A percentile compares a stretch with the other conserved stretches of the same genome.
phyloP scores from a whole-genome alignment of 2,329 filamentous ascomycete genomes.

The Pyrenophora seminiperda region DNA sequence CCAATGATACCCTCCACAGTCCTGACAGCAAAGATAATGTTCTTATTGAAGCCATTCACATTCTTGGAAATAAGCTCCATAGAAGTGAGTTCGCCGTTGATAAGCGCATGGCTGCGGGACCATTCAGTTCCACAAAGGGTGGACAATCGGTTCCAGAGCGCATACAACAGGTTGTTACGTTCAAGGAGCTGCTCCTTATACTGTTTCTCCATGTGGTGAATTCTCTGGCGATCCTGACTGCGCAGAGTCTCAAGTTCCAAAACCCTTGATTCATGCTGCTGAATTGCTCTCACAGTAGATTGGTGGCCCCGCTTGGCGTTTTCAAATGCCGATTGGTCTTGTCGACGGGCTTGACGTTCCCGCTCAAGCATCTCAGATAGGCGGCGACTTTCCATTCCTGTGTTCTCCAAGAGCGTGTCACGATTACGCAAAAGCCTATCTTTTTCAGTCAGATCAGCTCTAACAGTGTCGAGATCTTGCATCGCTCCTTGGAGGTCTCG shows the following conservation, averaged over 20 bases:
- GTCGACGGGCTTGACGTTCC: conserved; percentile 81
- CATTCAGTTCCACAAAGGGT: conserved; percentile 88
- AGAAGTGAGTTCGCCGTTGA: conserved; percentile 84
- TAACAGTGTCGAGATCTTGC: conserved; percentile 79
- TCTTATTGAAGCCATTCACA: conserved; percentile 86
- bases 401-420: conserved; percentile 84
- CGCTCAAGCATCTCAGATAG: conserved; percentile 88
- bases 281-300: conserved; percentile 82
- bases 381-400: conserved; percentile 83
- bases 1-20: conserved; percentile 80
- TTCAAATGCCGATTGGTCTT: conserved; percentile 86
- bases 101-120: conserved; percentile 85
- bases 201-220: conserved; percentile 75
- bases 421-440: conserved; percentile 88
- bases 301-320: conserved; percentile 86
- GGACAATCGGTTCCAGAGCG: conserved; percentile 88
- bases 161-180: conserved; percentile 83
- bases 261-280: conserved; percentile 82
- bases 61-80: conserved; percentile 85
- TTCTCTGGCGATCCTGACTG: conserved; percentile 76
- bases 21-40: conserved; percentile 84
- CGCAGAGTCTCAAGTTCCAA: conserved; percentile 83
- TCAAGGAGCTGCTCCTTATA: conserved; percentile 88
- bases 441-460: conserved; percentile 82
- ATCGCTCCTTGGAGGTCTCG: conserved; percentile 84